Conservation (phyloP, 768 basidiomycete species). For the Gloeostereum incarnatum region DNA sequence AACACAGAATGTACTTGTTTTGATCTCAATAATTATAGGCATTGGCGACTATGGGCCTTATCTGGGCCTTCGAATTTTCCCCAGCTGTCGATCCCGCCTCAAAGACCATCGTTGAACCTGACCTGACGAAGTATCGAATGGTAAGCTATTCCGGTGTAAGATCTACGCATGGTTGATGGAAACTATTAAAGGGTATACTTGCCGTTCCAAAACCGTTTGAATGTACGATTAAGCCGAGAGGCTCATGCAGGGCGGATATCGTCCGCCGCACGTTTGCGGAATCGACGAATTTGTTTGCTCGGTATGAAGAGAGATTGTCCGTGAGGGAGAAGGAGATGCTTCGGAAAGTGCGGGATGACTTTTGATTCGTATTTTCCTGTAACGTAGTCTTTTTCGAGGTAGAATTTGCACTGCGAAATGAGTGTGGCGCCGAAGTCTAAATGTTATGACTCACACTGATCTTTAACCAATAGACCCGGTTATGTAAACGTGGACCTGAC, state of each 20-base stretch:
- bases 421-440: too few species aligned
- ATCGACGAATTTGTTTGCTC: slow-evolving; percentile 7
- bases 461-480: too few species aligned
- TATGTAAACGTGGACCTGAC: too few species aligned
- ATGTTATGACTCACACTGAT: too few species aligned
- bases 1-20: background rate
- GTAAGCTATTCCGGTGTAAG: slow-evolving; percentile 2
- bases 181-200: slow-evolving; percentile 8
- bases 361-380: too few species aligned
- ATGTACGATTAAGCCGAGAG: slow-evolving; percentile 14
- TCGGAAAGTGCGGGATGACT: too few species aligned
- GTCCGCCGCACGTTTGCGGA: slow-evolving; percentile 10
- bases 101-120: slow-evolving; percentile 6
- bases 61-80: slow-evolving; percentile 21
- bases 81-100: slow-evolving; percentile 2
- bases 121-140: slow-evolving; percentile 9
- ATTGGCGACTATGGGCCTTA: slow-evolving; percentile 16
- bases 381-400: too few species aligned
- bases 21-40: slow-evolving; percentile 6
- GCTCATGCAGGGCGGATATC: slow-evolving; percentile 7
- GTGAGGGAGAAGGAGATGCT: too few species aligned
- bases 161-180: background rate
- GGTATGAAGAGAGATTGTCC: slow-evolving; percentile 7
- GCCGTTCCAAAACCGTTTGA: slow-evolving; percentile 10
- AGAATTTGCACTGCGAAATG: too few species aligned